Conservation (phyloP, 176 grass and related monocot species). For the Aegilops tauschii region DNA sequence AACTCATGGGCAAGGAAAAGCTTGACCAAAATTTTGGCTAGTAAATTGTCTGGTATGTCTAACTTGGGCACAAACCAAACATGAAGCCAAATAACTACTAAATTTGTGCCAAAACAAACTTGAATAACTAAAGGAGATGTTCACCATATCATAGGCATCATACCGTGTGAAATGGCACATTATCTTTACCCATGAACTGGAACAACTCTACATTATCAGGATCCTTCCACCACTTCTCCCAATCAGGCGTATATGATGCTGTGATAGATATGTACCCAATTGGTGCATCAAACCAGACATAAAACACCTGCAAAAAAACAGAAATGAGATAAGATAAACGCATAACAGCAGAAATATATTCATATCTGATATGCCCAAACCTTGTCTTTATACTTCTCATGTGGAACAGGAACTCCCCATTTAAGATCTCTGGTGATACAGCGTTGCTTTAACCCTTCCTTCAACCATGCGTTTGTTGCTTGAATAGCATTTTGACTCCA, state of each 20-base stretch:
- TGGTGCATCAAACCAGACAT: slow-evolving; percentile 99
- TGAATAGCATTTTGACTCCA: slow-evolving; percentile 99
- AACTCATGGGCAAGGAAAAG: neutral
- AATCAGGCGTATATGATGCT: slow-evolving; percentile 89
- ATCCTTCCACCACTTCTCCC: slow-evolving; percentile 99
- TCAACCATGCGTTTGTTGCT: slow-evolving; percentile 97
- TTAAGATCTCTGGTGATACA: slow-evolving; percentile 99
- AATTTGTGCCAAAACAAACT: neutral
- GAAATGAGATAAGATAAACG: slow-evolving; percentile 14
- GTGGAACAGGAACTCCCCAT: slow-evolving; percentile 96
- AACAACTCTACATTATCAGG: slow-evolving; percentile 93
- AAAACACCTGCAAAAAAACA: slow-evolving; percentile 76
- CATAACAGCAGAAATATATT: neutral
- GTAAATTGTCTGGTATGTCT: neutral
- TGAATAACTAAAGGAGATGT: slow-evolving; percentile 8
- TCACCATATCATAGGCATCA: slow-evolving; percentile 18
- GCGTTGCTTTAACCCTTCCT: slow-evolving; percentile 86
- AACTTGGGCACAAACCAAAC: neutral
- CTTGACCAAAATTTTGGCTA: neutral
- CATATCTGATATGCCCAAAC: slow-evolving; percentile 36
- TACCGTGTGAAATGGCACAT: slow-evolving; percentile 99
- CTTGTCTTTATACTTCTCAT: slow-evolving; percentile 96
- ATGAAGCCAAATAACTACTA: neutral
- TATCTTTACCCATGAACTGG: slow-evolving; percentile 99
- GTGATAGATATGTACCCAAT: slow-evolving; percentile 98